Percentiles rank a stretch among this genome's conserved stretches.
Conservation (phyloP, 75 land plant species). For the Cryptomeria japonica region DNA sequence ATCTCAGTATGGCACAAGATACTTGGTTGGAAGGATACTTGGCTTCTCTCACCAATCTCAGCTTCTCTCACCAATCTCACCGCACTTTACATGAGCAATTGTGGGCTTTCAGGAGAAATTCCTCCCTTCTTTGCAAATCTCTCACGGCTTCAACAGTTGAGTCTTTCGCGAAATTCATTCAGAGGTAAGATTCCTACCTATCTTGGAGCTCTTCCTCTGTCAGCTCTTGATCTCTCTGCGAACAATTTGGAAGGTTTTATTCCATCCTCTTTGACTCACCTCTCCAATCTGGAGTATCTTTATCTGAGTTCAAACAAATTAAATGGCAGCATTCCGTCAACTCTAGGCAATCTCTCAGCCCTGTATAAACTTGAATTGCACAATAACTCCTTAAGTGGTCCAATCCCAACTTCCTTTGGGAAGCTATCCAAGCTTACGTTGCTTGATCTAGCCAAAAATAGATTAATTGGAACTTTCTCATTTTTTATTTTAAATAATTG, state of each 20-base stretch:
- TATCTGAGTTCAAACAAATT: background rate
- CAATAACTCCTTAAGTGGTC: background rate
- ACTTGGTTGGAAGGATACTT: too few relatives aligned
- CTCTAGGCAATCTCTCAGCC: background rate
- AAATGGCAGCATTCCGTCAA: background rate
- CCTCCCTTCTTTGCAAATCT: too few relatives aligned
- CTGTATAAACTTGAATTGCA: background rate
- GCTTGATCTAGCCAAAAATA: background rate
- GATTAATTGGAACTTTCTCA: background rate
- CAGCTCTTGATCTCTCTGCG: background rate
- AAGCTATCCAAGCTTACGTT: too few relatives aligned
- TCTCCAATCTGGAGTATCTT: background rate
- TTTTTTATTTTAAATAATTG: background rate
- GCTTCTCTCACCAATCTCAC: too few relatives aligned
- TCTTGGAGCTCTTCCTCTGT: background rate
- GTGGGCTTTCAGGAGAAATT: too few relatives aligned
- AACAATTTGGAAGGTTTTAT: background rate
- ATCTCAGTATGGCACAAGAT: too few relatives aligned
- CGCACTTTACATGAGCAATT: too few relatives aligned
- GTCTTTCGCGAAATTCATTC: too few relatives aligned
- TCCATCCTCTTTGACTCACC: background rate
- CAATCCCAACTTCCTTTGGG: too few relatives aligned
- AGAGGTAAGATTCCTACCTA: background rate
- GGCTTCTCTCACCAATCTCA: background rate
- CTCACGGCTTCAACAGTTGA: too few relatives aligned